Percentiles rank a stretch among this genome's conserved stretches.
phyloP scores from a whole-genome alignment of 257 asterid species.

The Petrea volubilis region DNA sequence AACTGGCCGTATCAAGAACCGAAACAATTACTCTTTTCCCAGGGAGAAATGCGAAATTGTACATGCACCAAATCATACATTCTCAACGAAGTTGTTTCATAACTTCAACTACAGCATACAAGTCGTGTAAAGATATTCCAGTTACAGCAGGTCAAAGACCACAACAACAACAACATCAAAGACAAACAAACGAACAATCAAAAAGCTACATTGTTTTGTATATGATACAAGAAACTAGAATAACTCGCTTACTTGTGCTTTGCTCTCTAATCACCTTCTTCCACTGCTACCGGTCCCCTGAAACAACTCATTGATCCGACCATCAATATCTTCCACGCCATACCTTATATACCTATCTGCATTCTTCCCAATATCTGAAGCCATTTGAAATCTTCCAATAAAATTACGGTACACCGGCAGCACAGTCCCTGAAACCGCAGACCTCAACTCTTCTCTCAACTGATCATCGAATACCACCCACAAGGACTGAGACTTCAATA shows the following conservation, averaged over 20 bases:
- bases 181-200: slow-evolving; percentile 24
- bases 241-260: slow-evolving; percentile 31
- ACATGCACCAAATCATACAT: slow-evolving; percentile 18
- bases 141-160: slow-evolving; percentile 21
- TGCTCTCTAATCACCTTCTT: slow-evolving; percentile 56
- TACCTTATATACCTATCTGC: slow-evolving; percentile 72
- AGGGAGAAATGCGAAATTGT: background rate
- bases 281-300: slow-evolving; percentile 51
- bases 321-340: slow-evolving; percentile 73
- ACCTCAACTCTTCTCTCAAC: slow-evolving; percentile 73
- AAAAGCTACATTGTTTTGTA: slow-evolving; percentile 25
- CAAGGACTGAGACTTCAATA: slow-evolving; percentile 59
- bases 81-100: slow-evolving; percentile 16
- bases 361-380: slow-evolving; percentile 57
- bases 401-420: slow-evolving; percentile 70
- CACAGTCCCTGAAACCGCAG: slow-evolving; percentile 53
- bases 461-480: slow-evolving; percentile 88
- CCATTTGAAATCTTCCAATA: slow-evolving; percentile 53
- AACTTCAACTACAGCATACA: slow-evolving; percentile 25
- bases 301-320: slow-evolving; percentile 65
- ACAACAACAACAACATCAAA: slow-evolving; percentile 7
- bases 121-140: background rate
- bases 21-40: background rate
- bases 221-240: slow-evolving; percentile 35
- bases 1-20: no score